phyloP scores from a whole-genome alignment of 345 rosid genomes.

The Eucalyptus curtisii region DNA sequence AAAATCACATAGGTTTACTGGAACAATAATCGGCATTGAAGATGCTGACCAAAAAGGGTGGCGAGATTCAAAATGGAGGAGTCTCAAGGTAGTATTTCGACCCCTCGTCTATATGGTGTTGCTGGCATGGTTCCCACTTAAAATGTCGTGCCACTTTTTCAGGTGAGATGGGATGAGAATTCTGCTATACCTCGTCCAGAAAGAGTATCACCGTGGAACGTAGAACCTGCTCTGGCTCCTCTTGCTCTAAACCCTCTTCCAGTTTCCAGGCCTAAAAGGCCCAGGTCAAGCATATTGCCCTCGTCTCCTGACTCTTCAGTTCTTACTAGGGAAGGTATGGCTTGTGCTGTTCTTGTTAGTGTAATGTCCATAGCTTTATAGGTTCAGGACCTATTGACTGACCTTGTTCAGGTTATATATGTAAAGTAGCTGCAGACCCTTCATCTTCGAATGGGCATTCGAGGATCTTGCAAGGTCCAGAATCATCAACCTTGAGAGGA shows the following conservation, averaged over 20 bases:
- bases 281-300: conserved; percentile 34
- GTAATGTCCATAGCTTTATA: not conserved
- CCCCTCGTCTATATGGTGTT: not conserved
- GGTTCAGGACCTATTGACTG: not conserved
- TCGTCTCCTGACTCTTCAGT: conserved; percentile 49
- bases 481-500: conserved; percentile 57
- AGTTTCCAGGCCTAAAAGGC: conserved; percentile 48
- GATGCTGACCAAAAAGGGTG: conserved; percentile 49
- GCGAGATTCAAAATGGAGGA: conserved; percentile 73
- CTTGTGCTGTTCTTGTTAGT: not conserved
- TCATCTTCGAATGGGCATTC: conserved; percentile 37
- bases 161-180: conserved; percentile 92
- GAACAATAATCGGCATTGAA: conserved; percentile 70
- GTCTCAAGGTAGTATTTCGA: conserved; percentile 44
- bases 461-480: conserved; percentile 83
- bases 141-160: not conserved
- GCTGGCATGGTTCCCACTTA: not conserved
- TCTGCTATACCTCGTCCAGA: conserved; percentile 66
- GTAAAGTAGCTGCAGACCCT: conserved; percentile 42
- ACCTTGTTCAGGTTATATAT: conserved; percentile 17
- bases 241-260: conserved; percentile 58
- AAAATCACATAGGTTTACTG: conserved; percentile 42
- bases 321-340: conserved; percentile 55
- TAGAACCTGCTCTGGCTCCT: conserved; percentile 79
- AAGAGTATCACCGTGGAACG: conserved; percentile 83